Percentiles rank a stretch among this genome's conserved stretches.
Evolutionary conservation across 768 basidiomycete species (phyloP).

Genomic region (Mycena vulgaris): DNA sequence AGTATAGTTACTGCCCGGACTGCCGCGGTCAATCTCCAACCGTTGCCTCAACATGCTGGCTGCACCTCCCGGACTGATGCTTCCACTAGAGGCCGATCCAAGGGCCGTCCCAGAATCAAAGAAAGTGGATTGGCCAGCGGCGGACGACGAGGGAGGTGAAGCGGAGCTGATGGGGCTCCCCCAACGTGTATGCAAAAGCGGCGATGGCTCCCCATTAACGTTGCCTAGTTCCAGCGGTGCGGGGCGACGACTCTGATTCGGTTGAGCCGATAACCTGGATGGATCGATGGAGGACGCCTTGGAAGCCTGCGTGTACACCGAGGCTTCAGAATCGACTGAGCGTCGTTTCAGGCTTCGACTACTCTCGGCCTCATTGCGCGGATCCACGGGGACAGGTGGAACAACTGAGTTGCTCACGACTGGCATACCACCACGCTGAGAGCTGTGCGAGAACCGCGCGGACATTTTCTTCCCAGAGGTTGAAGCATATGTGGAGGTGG

Average conservation of each 20-base stretch:
- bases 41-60: constrained; percentile 56
- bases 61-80: constrained; percentile 47
- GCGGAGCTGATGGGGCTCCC: constrained; percentile 51
- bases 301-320: constrained; percentile 55
- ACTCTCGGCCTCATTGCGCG: constrained; percentile 17
- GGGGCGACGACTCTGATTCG: constrained; percentile 40
- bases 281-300: constrained; percentile 36
- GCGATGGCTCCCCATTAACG: constrained; percentile 44
- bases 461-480: constrained; percentile 36
- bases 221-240: constrained; percentile 47
- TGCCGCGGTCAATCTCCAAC: constrained; percentile 49
- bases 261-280: constrained; percentile 21
- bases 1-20: constrained; percentile 24
- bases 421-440: constrained; percentile 32
- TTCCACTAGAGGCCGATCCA: constrained; percentile 36
- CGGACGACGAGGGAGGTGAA: constrained; percentile 36
- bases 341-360: constrained; percentile 35
- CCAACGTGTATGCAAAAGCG: constrained; percentile 59
- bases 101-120: constrained; percentile 34
- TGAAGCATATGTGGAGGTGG: constrained; percentile 34
- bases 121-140: constrained; percentile 34
- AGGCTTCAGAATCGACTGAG: constrained; percentile 52
- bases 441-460: constrained; percentile 53
- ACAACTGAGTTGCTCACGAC: constrained; percentile 1
- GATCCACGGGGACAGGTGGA: constrained; percentile 35